phyloP scores from a whole-genome alignment of 257 asterid genomes.

The Nicotiana otophora region DNA sequence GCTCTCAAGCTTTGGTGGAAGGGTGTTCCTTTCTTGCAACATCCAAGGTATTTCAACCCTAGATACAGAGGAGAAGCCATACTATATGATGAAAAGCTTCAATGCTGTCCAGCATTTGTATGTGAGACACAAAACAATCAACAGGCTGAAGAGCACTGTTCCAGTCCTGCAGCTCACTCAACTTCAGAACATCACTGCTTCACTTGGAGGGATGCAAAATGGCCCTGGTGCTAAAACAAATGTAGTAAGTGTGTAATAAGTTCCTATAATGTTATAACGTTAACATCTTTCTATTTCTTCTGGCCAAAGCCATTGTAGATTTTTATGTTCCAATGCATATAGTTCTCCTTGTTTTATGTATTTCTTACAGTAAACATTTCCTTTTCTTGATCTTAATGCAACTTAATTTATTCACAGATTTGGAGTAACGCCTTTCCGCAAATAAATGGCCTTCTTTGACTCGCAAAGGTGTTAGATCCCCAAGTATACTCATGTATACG shows the following conservation, averaged over 20 bases:
- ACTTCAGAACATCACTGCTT: conserved; percentile 31
- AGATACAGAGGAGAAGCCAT: conserved; percentile 51
- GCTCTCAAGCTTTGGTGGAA: conserved; percentile 94
- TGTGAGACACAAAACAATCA: conserved; percentile 10
- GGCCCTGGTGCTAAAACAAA: conserved; percentile 83
- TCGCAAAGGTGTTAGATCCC: too few species aligned
- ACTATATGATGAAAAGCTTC: conserved; percentile 39
- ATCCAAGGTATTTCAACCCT: conserved; percentile 62
- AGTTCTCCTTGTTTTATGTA: background rate
- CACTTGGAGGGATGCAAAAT: conserved; percentile 79
- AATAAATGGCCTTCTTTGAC: background rate
- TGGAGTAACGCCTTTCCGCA: background rate
- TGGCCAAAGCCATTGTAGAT: background rate
- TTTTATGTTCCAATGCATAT: background rate
- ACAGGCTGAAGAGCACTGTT: conserved; percentile 20
- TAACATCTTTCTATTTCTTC: background rate
- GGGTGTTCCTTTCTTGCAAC: conserved; percentile 55
- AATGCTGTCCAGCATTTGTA: conserved; percentile 27
- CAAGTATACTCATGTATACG: too few species aligned
- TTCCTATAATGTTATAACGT: background rate
- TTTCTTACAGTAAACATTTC: background rate
- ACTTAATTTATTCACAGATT: background rate
- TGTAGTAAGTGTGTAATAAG: background rate
- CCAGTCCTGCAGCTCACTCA: conserved; percentile 13
- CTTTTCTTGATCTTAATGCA: background rate